A percentile compares a stretch with the other conserved stretches of the same genome.
Evolutionary conservation across 768 basidiomycete species (phyloP).

Genomic region (Sarcodon sp.): DNA sequence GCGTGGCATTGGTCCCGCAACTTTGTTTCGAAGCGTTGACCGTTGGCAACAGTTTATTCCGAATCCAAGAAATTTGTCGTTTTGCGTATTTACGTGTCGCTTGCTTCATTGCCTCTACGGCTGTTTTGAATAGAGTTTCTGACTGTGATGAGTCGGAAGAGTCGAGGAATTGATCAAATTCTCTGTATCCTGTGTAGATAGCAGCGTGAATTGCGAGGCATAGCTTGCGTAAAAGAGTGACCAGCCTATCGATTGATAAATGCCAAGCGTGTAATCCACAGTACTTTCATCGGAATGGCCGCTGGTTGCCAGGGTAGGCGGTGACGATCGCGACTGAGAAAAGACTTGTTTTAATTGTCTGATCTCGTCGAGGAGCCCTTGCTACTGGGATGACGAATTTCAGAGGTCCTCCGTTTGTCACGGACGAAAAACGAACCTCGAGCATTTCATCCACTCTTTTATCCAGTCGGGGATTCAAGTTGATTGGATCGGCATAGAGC

Average conservation of each 20-base stretch:
- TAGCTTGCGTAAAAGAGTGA: not conserved
- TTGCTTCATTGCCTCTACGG: constrained; percentile 70
- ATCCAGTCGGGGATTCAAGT: constrained; percentile 59
- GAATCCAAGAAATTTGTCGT: constrained; percentile 85
- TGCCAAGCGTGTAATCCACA: constrained; percentile 66
- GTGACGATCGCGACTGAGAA: not conserved
- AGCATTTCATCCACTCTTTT: constrained; percentile 84
- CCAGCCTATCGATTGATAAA: constrained; percentile 90
- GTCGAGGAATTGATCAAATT: constrained; percentile 65
- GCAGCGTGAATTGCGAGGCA: constrained; percentile 4
- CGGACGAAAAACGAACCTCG: constrained; percentile 32
- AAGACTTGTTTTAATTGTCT: constrained; percentile 27
- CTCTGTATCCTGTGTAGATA: constrained; percentile 65
- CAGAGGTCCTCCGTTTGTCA: not conserved
- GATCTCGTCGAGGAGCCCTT: constrained; percentile 76
- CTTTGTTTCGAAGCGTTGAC: constrained; percentile 34
- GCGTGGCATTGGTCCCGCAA: constrained; percentile 9
- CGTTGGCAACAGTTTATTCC: constrained; percentile 77
- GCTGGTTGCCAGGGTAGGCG: not conserved
- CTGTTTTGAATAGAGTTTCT: constrained; percentile 32
- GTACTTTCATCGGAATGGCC: not conserved
- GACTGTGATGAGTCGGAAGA: constrained; percentile 20
- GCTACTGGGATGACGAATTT: constrained; percentile 23
- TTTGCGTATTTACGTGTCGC: constrained; percentile 89
- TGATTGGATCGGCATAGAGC: constrained; percentile 64